Percentiles rank a stretch among this genome's conserved stretches.
Conservation (phyloP, 192 early-diverging fungal genomes). For the Diversispora epigaea region DNA sequence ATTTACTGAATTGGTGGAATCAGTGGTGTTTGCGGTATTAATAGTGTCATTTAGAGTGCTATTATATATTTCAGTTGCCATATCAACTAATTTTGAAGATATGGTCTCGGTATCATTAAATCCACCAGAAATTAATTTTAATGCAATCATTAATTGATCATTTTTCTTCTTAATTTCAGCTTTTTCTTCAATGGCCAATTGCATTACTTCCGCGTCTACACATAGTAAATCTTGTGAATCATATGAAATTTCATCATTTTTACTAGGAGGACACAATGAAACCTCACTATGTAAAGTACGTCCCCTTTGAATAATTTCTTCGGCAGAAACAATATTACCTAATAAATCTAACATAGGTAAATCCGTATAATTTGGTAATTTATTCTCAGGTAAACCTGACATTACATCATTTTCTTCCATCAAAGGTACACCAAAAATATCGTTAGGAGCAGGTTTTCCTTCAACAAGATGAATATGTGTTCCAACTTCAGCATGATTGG, state of each 20-base stretch:
- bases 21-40: no score
- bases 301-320: conserved; percentile 45
- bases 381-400: conserved; percentile 50
- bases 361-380: conserved; percentile 44
- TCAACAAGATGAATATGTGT: conserved; percentile 52
- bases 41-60: no score
- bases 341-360: conserved; percentile 57
- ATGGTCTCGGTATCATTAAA: no score
- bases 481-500: conserved; percentile 63
- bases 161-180: no score
- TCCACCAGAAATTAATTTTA: no score
- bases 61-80: no score
- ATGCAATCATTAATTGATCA: no score
- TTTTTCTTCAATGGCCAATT: no score
- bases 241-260: not conserved
- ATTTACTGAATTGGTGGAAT: no score
- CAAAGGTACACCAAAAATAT: conserved; percentile 54
- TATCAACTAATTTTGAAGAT: no score
- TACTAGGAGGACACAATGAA: conserved; percentile 5
- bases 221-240: conserved; percentile 20
- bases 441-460: conserved; percentile 39
- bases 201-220: not conserved
- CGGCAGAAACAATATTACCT: conserved; percentile 50
- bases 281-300: conserved; percentile 34
- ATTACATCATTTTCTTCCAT: conserved; percentile 53